phyloP scores from a whole-genome alignment of 1,284 basidiomycete genomes.

The Uromyces viciae-fabae region DNA sequence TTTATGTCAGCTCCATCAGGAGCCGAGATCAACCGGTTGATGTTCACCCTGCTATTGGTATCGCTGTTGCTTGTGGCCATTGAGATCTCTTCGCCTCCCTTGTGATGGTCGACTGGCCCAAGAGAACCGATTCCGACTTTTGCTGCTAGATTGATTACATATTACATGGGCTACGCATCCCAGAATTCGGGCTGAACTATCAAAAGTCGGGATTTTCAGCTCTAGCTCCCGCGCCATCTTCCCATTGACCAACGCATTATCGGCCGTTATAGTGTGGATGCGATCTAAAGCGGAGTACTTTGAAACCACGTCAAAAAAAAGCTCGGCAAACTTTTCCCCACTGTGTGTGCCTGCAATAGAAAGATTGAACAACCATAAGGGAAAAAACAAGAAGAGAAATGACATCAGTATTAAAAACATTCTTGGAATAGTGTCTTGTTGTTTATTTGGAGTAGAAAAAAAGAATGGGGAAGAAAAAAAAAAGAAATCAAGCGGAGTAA shows the following conservation, averaged over 20 bases:
- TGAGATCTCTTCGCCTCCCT: background rate
- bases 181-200: background rate
- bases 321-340: background rate
- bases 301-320: background rate
- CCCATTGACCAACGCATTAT: background rate
- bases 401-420: too few species aligned
- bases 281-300: background rate
- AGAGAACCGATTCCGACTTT: background rate
- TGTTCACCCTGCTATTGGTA: background rate
- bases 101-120: background rate
- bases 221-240: background rate
- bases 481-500: too few species aligned
- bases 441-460: too few species aligned
- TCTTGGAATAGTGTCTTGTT: too few species aligned
- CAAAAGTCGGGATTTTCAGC: background rate
- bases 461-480: too few species aligned
- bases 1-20: background rate
- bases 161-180: background rate
- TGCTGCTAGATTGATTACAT: background rate
- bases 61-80: too few species aligned
- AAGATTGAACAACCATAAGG: too few species aligned
- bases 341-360: constrained; percentile 12
- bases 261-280: background rate
- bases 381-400: too few species aligned
- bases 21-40: background rate